Evolutionary conservation across 495 filamentous ascomycete species (phyloP).

Genomic region (Cladorrhinum samala): DNA sequence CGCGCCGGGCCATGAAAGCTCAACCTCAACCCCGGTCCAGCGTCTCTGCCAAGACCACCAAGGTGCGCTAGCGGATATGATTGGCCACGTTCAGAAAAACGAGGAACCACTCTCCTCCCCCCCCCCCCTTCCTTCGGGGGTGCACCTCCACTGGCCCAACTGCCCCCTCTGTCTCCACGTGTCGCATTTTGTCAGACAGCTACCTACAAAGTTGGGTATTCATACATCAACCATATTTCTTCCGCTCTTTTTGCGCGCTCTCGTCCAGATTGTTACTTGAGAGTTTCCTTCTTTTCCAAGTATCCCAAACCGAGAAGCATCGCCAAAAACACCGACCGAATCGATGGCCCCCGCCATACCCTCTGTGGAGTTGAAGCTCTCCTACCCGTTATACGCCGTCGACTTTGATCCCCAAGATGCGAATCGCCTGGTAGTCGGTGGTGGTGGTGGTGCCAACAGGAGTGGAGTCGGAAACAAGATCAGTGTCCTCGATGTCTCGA

Average conservation of each 20-base stretch:
- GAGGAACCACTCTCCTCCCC: background rate
- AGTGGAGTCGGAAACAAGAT: slow-evolving; percentile 91
- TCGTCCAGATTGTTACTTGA: no score
- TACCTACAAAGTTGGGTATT: background rate
- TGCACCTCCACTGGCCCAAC: background rate
- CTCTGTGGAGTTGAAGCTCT: slow-evolving; percentile 38
- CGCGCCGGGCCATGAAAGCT: background rate
- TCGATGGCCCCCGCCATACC: slow-evolving; percentile 27
- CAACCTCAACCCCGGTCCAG: background rate
- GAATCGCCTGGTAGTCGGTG: slow-evolving; percentile 72
- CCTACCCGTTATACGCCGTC: slow-evolving; percentile 83
- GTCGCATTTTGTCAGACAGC: background rate
- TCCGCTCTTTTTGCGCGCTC: no score
- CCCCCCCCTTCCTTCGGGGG: background rate
- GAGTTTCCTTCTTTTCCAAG: background rate
- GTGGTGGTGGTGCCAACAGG: slow-evolving; percentile 79
- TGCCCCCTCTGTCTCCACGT: slow-evolving; percentile 3
- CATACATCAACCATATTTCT: background rate
- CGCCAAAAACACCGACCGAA: background rate
- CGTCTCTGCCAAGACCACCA: background rate
- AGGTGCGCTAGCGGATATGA: background rate
- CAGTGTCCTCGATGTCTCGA: slow-evolving; percentile 63
- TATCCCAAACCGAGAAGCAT: background rate
- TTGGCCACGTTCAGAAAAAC: background rate
- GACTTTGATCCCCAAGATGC: slow-evolving; percentile 82